phyloP scores from a whole-genome alignment of 2,329 filamentous ascomycete genomes.

The Elsinoe perseae region DNA sequence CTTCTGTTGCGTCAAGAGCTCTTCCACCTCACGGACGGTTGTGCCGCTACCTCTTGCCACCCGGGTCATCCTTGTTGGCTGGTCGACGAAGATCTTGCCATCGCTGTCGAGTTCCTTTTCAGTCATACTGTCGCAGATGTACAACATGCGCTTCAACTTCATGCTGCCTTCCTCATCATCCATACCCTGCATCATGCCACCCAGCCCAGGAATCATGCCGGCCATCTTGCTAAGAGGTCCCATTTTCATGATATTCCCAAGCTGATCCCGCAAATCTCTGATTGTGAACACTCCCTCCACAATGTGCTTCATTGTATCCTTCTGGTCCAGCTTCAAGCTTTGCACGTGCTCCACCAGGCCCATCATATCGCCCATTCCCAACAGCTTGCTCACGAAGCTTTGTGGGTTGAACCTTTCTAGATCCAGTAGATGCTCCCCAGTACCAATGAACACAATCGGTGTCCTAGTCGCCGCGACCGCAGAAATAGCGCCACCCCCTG shows the following conservation, averaged over 20 bases:
- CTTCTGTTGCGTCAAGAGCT: constrained; percentile 91
- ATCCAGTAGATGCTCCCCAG: constrained; percentile 93
- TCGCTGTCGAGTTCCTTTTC: constrained; percentile 91
- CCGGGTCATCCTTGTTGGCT: constrained; percentile 86
- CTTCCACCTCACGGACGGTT: constrained; percentile 85
- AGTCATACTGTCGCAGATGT: constrained; percentile 98
- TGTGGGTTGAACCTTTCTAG: constrained; percentile 87
- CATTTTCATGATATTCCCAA: constrained; percentile 99
- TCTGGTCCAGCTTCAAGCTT: constrained; percentile 88
- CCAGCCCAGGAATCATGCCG: constrained; percentile 95
- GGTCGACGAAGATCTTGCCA: constrained; percentile 86
- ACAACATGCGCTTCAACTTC: constrained; percentile 97
- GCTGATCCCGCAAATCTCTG: constrained; percentile 86
- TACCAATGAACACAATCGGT: constrained; percentile 96
- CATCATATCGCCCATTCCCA: constrained; percentile 96
- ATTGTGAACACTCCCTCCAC: constrained; percentile 94
- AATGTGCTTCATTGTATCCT: constrained; percentile 99
- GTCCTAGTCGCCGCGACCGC: constrained; percentile 94
- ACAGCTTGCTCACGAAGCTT: constrained; percentile 84
- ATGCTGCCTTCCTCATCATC: constrained; percentile 92
- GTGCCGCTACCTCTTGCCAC: constrained; percentile 87
- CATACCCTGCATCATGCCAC: constrained; percentile 88
- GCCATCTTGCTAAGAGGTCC: constrained; percentile 95
- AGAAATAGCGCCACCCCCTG: constrained; percentile 93
- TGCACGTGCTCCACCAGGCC: constrained; percentile 95